phyloP scores from a whole-genome alignment of 352 stramenopile species.

The Phytopythium aichiense region DNA sequence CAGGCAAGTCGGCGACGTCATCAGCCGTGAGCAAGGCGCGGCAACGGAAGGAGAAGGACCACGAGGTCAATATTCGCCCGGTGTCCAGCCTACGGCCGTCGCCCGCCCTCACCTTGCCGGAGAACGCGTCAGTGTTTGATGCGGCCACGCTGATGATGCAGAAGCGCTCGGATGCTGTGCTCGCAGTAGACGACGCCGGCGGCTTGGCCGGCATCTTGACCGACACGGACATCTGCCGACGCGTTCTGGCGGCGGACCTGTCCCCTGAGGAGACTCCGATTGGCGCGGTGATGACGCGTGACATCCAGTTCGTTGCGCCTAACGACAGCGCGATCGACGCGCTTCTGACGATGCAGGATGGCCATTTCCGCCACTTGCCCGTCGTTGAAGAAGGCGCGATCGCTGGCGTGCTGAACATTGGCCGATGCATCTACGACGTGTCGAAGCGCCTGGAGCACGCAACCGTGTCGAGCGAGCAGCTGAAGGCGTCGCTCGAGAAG shows the following conservation, averaged over 20 bases:
- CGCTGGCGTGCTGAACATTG: conserved; percentile 97
- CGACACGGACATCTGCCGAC: conserved; percentile 94
- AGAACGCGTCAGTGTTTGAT: conserved; percentile 83
- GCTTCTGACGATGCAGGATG: conserved; percentile 97
- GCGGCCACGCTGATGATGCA: conserved; percentile 88
- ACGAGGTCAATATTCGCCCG: conserved; percentile 69
- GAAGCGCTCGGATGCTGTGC: conserved; percentile 91
- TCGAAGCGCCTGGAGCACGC: conserved; percentile 95
- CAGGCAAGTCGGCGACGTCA: conserved; percentile 40
- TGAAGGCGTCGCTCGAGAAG: conserved; percentile 80
- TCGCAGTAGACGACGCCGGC: conserved; percentile 86
- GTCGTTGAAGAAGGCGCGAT: conserved; percentile 90
- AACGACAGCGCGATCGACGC: conserved; percentile 95
- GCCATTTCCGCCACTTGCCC: conserved; percentile 96
- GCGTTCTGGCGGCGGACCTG: conserved; percentile 88
- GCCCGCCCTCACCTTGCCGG: conserved; percentile 67
- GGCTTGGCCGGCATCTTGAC: conserved; percentile 94
- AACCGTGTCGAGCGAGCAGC: conserved; percentile 75
- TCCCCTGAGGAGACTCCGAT: conserved; percentile 68
- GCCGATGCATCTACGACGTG: conserved; percentile 98
- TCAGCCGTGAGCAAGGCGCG: conserved; percentile 49
- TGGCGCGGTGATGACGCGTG: conserved; percentile 92
- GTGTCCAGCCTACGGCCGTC: conserved; percentile 81
- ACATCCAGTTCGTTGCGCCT: conserved; percentile 94
- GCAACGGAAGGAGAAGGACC: conserved; percentile 72